Conservation (phyloP, 2,329 filamentous ascomycete genomes). For the Blastomyces silverae region DNA sequence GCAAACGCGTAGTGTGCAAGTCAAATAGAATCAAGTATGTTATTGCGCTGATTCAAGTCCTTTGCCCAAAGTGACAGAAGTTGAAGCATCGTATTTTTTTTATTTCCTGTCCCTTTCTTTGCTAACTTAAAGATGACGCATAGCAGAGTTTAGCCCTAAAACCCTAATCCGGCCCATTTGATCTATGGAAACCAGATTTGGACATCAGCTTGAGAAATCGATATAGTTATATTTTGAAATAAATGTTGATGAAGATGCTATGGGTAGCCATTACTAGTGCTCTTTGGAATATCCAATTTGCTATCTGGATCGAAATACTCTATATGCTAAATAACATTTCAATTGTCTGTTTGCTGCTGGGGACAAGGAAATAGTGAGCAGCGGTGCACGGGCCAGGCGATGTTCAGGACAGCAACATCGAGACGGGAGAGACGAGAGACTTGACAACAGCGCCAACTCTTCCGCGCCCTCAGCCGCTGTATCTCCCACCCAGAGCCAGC, state of each 20-base stretch:
- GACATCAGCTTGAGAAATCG: not conserved
- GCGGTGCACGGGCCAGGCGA: too few species aligned
- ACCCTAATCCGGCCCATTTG: not conserved
- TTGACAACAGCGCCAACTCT: not conserved
- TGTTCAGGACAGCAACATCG: too few species aligned
- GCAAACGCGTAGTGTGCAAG: not conserved
- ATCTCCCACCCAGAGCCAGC: slow-evolving; percentile 1
- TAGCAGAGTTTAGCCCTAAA: not conserved
- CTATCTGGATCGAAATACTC: too few species aligned
- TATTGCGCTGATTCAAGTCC: not conserved
- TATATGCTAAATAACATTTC: too few species aligned
- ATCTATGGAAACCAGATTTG: not conserved
- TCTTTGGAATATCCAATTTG: too few species aligned
- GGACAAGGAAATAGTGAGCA: too few species aligned
- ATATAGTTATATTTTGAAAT: not conserved
- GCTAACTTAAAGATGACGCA: slow-evolving; percentile 3
- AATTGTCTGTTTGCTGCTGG: too few species aligned
- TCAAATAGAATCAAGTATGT: not conserved
- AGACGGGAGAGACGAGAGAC: not conserved
- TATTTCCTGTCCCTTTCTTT: too few species aligned
- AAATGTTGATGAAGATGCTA: not conserved
- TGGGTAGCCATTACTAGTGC: too few species aligned
- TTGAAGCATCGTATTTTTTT: not conserved
- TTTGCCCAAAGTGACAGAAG: not conserved
- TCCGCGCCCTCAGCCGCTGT: not conserved